Conservation (phyloP, 1,284 basidiomycete genomes). For the Gymnopus androsaceus region DNA sequence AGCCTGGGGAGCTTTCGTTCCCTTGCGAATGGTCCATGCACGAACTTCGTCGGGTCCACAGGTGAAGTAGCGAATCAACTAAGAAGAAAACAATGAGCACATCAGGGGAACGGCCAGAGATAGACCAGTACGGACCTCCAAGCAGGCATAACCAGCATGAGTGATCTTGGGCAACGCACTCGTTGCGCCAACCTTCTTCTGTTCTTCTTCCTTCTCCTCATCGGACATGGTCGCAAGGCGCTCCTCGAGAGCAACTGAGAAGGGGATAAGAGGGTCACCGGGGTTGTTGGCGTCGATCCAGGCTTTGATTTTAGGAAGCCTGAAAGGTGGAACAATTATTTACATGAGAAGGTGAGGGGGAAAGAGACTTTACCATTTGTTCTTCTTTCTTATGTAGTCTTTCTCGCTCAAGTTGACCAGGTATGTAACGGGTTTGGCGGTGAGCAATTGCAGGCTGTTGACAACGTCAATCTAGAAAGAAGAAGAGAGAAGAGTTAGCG, state of each 20-base stretch:
- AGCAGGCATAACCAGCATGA: slow-evolving; percentile 83
- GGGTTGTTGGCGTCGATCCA: slow-evolving; percentile 99
- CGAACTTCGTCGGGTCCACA: slow-evolving; percentile 96
- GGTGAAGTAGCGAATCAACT: slow-evolving; percentile 96
- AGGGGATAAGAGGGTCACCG: slow-evolving; percentile 94
- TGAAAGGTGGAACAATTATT: slow-evolving; percentile 26
- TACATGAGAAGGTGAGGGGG: not conserved
- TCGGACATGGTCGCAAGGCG: slow-evolving; percentile 72
- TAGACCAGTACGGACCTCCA: slow-evolving; percentile 60
- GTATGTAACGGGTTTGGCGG: slow-evolving; percentile 97
- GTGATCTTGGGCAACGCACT: slow-evolving; percentile 90
- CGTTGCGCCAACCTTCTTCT: slow-evolving; percentile 69
- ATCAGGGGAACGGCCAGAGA: not conserved
- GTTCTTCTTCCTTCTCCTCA: slow-evolving; percentile 79
- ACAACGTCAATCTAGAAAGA: slow-evolving; percentile 86
- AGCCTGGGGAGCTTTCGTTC: slow-evolving; percentile 94
- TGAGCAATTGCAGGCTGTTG: slow-evolving; percentile 89
- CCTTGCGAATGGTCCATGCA: slow-evolving; percentile 95
- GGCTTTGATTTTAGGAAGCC: slow-evolving; percentile 95
- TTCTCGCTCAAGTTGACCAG: slow-evolving; percentile 96
- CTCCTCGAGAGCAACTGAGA: slow-evolving; percentile 96
- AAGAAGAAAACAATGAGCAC: slow-evolving; percentile 6
- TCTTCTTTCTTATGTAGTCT: slow-evolving; percentile 97
- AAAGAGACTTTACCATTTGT: slow-evolving; percentile 78
- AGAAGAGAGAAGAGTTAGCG: slow-evolving; percentile 1